Conservation (phyloP, 768 basidiomycete species). For the Lactifluus volemus region DNA sequence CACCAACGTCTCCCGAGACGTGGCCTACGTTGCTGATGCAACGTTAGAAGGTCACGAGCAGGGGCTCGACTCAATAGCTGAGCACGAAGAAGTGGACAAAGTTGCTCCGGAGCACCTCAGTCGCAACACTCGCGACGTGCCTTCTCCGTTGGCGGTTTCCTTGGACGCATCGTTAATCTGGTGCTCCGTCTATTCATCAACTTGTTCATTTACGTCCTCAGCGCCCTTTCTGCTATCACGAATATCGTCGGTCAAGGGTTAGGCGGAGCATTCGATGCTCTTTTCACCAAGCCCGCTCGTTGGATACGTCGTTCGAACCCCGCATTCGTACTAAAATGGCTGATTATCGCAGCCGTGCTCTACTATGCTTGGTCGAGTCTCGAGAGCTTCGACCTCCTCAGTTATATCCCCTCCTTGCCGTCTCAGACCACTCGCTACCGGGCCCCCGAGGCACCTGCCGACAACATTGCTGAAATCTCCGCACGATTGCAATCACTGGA, state of each 20-base stretch:
- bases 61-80: slow-evolving; percentile 54
- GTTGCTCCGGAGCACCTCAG: neutral
- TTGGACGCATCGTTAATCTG: slow-evolving; percentile 37
- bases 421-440: slow-evolving; percentile 33
- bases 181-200: slow-evolving; percentile 21
- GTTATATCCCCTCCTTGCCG: slow-evolving; percentile 22
- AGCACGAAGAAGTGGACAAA: slow-evolving; percentile 44
- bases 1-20: slow-evolving; percentile 28
- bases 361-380: slow-evolving; percentile 40
- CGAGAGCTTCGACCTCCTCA: slow-evolving; percentile 23
- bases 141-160: slow-evolving; percentile 40
- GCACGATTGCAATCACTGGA: slow-evolving; percentile 57
- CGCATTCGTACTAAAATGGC: slow-evolving; percentile 34
- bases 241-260: slow-evolving; percentile 30
- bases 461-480: slow-evolving; percentile 58
- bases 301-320: slow-evolving; percentile 30
- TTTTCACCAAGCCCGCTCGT: slow-evolving; percentile 40
- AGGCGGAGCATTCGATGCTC: slow-evolving; percentile 40
- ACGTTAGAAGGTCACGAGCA: slow-evolving; percentile 35
- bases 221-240: slow-evolving; percentile 18
- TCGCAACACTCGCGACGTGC: slow-evolving; percentile 12
- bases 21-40: slow-evolving; percentile 12
- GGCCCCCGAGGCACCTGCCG: slow-evolving; percentile 49
- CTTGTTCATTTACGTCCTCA: slow-evolving; percentile 18
- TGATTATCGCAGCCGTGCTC: slow-evolving; percentile 35